These are phyloP conservation scores for Microbotryum scabiosae DNA, from an alignment of 1,284 basidiomycete species.

Conservation along the genomic window DNA sequence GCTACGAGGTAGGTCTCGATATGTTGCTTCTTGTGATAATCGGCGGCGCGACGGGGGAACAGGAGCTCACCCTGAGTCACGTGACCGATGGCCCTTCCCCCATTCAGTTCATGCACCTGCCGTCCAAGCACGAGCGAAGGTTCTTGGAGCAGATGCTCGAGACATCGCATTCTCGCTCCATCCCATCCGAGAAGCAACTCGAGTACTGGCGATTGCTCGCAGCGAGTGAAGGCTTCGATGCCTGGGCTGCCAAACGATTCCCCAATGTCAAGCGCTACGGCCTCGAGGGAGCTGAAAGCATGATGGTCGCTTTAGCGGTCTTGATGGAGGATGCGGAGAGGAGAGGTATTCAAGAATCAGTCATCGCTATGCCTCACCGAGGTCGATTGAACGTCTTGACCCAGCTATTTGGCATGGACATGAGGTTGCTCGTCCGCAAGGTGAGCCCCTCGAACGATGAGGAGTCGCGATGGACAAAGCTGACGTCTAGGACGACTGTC, in stretches of 20 bases:
- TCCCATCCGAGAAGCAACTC: slow-evolving; percentile 43
- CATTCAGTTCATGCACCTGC: slow-evolving; percentile 69
- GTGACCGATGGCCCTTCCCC: not conserved
- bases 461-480: no score
- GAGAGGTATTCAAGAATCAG: slow-evolving; percentile 40
- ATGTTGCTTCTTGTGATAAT: not conserved
- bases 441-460: not conserved
- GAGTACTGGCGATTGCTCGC: slow-evolving; percentile 61
- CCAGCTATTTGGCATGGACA: slow-evolving; percentile 58
- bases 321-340: slow-evolving; percentile 55
- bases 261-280: slow-evolving; percentile 76
- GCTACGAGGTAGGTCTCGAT: slow-evolving; percentile 48
- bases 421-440: slow-evolving; percentile 68
- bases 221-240: slow-evolving; percentile 69
- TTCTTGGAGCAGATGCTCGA: slow-evolving; percentile 82
- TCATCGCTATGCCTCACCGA: slow-evolving; percentile 50
- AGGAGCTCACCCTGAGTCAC: not conserved
- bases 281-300: slow-evolving; percentile 79
- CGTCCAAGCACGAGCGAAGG: slow-evolving; percentile 64
- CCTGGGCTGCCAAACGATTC: slow-evolving; percentile 70
- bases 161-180: slow-evolving; percentile 46
- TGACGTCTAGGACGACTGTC: not conserved
- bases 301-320: slow-evolving; percentile 72
- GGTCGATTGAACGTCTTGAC: slow-evolving; percentile 83
- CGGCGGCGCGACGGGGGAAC: no score